Base-by-base conservation (phyloP, 257 asterid genomes). In the Solanum medicagineum region DNA sequence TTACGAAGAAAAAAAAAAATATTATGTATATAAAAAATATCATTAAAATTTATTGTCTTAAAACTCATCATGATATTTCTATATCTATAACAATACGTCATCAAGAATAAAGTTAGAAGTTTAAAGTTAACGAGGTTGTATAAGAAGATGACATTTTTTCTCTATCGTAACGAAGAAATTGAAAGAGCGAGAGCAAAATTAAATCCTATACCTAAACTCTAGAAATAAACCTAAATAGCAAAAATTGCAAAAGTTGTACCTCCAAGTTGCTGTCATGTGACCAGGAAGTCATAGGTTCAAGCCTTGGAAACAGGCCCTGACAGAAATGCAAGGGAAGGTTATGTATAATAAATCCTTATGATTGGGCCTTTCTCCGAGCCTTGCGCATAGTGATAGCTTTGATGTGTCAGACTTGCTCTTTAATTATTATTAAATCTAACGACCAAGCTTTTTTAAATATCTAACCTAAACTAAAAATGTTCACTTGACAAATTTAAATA, bases 271-370 rank as follows among this genome's bases (percentile, higher is more conserved):
- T 4, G 42, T 36, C 42, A 36, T 36, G 42, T 36, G 42, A 36
- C 42, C 42, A 36, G 42, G 42, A 4, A 6, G 7, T 36, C 42
- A 36, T 7, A 36, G 1, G 2, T 36, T 36, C 42, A 36, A 36
- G 42, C 6, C 1, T 36, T 36, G 6, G 1, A 36, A 36, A 36
- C 1, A 36, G 0, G 0, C 42, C 1, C 1, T 36, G 6, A 5
- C 1, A 36, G 42, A 4, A 36, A 36, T 36, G 42, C 6, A 36
- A 36, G 42, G 7, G 0, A 36, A 36, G 6, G 6, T 5, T 1
- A 5, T 36, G 7, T 36, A 4, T 1, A 36, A 36, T 36, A 36
- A 1, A 36, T 5, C 5, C 6, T 4, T 36, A 36, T 4, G 42
- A 0, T 36, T 7, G 42, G 7, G 0, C 42, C 6, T 36, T 36